Evolutionary conservation across 1,139 yeast species (phyloP), one percentile per base, ranked within the genome.

Genomic region (Entelexis sorbosivorans): DNA sequence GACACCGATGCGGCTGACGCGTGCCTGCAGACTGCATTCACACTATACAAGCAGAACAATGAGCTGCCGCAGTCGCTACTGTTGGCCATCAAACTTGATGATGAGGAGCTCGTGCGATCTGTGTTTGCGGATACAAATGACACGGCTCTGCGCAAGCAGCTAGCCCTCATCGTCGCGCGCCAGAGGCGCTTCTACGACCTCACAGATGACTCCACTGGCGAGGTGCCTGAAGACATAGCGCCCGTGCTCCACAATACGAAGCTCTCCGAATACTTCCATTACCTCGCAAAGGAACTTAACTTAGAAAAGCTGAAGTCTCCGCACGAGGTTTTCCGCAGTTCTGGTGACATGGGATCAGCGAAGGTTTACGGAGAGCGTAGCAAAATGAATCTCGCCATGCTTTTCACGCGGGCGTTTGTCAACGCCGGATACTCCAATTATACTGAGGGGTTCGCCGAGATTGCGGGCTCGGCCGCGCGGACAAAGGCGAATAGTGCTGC

Each of bases 1-100:
- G 94, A 97, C 20, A 96, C 96, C 28, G 96, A 96, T 13, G 97
- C 91, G 64, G 96, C 89, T 66, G 69, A 77, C 38, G 77, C 89
- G 7, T 88, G 91, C 66, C 76, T 93, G 62, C 79, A 84, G 63
- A 88, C 96, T 14, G 97, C 97, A n/a, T 91, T 73, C 66, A 73
- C 87, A 39, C 87, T 93, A 59, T 91, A 91, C 69, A 72, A 88
- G 60, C 70, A 82, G 42, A 84, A 87, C 65, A 78, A 79, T 59
- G 86, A 84, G 66, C 74, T 87, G 59, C 82, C 98, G 5, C 95
- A 88, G 65, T 97, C 98, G 0, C 73, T 91, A 64, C 49, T 57
- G 17, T 71, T 91, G 61, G 98, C 98, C 20, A 82, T 91, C 61
- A 80, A 91, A 65, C 75, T 91, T 60, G 96, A 88, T 62, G 87